Percentiles rank a stretch among this genome's conserved stretches.
phyloP scores from a whole-genome alignment of 495 filamentous ascomycete genomes.

The Podospora anserina region DNA sequence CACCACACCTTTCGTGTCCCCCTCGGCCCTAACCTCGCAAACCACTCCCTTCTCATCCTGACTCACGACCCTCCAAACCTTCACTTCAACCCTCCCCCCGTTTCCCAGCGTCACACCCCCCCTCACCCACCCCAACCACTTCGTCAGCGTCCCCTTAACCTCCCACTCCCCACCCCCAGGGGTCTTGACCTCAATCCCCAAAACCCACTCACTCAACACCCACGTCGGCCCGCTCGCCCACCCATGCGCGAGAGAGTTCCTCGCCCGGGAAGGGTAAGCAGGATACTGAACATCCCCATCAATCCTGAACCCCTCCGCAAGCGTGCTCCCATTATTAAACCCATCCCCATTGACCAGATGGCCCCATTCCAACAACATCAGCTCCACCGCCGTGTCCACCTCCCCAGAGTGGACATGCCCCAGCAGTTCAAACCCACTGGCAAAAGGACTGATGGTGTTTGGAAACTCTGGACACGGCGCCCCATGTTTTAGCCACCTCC shows the following conservation, averaged over 20 bases:
- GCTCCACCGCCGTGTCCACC: constrained; percentile 49
- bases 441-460: constrained; percentile 60
- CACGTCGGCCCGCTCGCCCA: constrained; percentile 60
- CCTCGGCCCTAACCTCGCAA: constrained; percentile 30
- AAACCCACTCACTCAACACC: constrained; percentile 50
- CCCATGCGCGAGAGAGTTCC: constrained; percentile 58
- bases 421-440: constrained; percentile 59
- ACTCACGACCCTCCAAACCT: constrained; percentile 23
- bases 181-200: constrained; percentile 51
- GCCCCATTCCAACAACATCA: constrained; percentile 58
- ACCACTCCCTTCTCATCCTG: constrained; percentile 31
- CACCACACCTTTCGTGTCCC: constrained; percentile 43
- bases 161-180: constrained; percentile 51
- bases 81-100: constrained; percentile 51
- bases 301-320: constrained; percentile 56
- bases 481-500: constrained; percentile 57
- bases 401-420: constrained; percentile 52
- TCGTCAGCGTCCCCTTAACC: constrained; percentile 51
- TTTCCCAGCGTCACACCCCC: constrained; percentile 53
- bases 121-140: constrained; percentile 47
- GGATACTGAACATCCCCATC: constrained; percentile 59
- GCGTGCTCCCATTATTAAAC: constrained; percentile 56
- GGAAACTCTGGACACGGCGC: constrained; percentile 57
- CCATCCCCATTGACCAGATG: constrained; percentile 60
- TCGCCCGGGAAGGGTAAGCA: constrained; percentile 50